Conservation (phyloP, 1,139 yeast genomes). For the Pichia terricola region DNA sequence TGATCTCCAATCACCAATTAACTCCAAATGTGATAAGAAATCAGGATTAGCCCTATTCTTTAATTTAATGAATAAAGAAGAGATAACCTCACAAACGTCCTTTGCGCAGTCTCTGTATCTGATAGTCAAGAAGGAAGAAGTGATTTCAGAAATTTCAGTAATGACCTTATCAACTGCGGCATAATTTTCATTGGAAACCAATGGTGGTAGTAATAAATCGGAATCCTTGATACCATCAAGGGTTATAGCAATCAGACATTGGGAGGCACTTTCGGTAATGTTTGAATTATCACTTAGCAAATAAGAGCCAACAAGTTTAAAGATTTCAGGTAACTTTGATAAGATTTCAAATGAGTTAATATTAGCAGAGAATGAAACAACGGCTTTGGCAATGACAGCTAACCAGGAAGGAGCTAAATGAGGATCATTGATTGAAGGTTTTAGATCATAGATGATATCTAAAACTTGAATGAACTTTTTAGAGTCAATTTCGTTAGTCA, state of each 20-base stretch:
- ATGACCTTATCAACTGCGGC: conserved; percentile 50
- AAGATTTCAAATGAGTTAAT: conserved; percentile 53
- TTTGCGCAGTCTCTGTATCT: conserved; percentile 71
- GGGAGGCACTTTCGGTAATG: conserved; percentile 70
- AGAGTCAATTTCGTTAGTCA: conserved; percentile 50
- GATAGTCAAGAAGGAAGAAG: conserved; percentile 52
- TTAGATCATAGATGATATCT: conserved; percentile 65
- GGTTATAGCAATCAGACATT: conserved; percentile 72
- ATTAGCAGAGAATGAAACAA: conserved; percentile 50
- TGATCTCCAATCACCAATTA: conserved; percentile 82
- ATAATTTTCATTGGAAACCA: conserved; percentile 35
- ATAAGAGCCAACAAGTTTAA: conserved; percentile 50
- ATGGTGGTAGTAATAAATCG: conserved; percentile 43
- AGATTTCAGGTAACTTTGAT: conserved; percentile 43
- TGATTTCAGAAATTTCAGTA: conserved; percentile 39
- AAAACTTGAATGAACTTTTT: conserved; percentile 57
- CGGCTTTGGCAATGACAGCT: conserved; percentile 85
- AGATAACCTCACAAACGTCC: conserved; percentile 61
- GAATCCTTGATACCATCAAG: conserved; percentile 57
- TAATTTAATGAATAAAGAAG: conserved; percentile 56
- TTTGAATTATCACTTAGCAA: conserved; percentile 59
- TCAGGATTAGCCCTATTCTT: conserved; percentile 67
- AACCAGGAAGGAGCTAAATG: conserved; percentile 92
- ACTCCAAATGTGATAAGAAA: conserved; percentile 53
- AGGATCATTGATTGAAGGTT: conserved; percentile 73